A percentile compares a stretch with the other conserved stretches of the same genome.
These are phyloP conservation scores for Cryphonectria nitschkei DNA, from an alignment of 2,329 filamentous ascomycete species.

Conservation along the genomic window DNA sequence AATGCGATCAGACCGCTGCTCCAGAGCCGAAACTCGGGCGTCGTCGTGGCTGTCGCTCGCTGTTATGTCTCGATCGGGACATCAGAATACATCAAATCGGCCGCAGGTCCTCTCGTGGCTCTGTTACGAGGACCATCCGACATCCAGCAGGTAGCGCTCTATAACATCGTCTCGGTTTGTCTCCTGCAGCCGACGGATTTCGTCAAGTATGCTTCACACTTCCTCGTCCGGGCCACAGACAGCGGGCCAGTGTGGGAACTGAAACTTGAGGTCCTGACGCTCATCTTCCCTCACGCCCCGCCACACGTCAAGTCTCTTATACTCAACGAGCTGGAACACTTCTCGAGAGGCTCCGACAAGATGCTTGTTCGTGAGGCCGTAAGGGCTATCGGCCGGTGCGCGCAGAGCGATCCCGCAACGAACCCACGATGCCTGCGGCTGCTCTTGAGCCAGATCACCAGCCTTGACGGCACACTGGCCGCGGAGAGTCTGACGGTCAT, in stretches of 20 bases:
- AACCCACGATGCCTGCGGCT: constrained; percentile 81
- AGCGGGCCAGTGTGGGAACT: constrained; percentile 82
- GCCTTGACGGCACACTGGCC: constrained; percentile 82
- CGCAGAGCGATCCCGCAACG: constrained; percentile 73
- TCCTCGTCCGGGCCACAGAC: constrained; percentile 82
- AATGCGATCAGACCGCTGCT: constrained; percentile 81
- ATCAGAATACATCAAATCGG: constrained; percentile 70
- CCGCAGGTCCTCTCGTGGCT: constrained; percentile 83
- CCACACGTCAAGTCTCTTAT: constrained; percentile 81
- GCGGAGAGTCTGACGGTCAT: constrained; percentile 95
- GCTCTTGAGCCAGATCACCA: constrained; percentile 84
- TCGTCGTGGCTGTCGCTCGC: constrained; percentile 84
- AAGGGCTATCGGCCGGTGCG: constrained; percentile 89
- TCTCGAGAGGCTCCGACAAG: constrained; percentile 74
- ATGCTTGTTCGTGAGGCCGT: constrained; percentile 86
- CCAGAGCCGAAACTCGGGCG: constrained; percentile 89
- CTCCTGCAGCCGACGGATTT: constrained; percentile 78
- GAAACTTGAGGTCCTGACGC: constrained; percentile 87
- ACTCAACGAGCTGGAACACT: constrained; percentile 91
- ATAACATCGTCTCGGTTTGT: constrained; percentile 94
- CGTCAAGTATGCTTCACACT: constrained; percentile 85
- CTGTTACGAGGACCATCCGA: constrained; percentile 83
- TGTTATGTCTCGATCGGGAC: constrained; percentile 87
- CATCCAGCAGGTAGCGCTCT: constrained; percentile 85
- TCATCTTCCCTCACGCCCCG: constrained; percentile 85